Evolutionary conservation across 257 asterid genomes (phyloP), one percentile per base, ranked within the genome.

Genomic region (Solanum medicagineum): DNA sequence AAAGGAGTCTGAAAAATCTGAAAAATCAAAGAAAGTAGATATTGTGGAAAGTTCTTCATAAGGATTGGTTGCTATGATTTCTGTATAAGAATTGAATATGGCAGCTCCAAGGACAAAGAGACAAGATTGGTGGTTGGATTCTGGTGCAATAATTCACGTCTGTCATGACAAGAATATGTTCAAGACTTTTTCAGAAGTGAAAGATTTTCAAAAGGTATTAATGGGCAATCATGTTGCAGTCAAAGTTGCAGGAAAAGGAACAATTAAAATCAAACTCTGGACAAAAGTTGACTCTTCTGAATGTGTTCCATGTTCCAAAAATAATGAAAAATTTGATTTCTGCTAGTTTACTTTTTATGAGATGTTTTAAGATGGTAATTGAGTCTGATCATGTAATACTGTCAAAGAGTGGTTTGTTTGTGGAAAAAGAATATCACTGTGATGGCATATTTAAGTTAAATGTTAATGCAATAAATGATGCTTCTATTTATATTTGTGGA

Each of bases 81-180:
- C 6, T 36, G 42, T 36, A 36, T 0, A 36, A 36, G 42, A 36
- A 36, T 36, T 36, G 42, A 36, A 36, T 36, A 47, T 47, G 53
- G 0, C 53, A 0, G 0, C 11, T 47, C 0, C 0, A 47, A 47
- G 1, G 0, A 51, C 56, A 51, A 51, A 13, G 17, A 12, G 1
- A 9, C 66, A 59, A 59, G 29, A 59, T n/a, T 1, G 14, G 29
- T 59, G 29, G 24, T 59, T 59, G 29, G 29, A n/a, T 59, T 59
- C 66, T 20, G 66, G 29, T 59, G 14, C 12, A 59, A 59, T 3
- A 59, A 19, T 59, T 4, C 66, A 59, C 9, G 66, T 59, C 66
- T 59, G 0, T 59, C 29, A 59, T 9, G 3, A 59, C 14, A 59
- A n/a, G 29, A 59, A 59, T 59, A 59, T 59, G 66, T 59, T n/a